Evolutionary conservation across 2,329 filamentous ascomycete genomes (phyloP).

Genomic region (Aspergillus ruber): DNA sequence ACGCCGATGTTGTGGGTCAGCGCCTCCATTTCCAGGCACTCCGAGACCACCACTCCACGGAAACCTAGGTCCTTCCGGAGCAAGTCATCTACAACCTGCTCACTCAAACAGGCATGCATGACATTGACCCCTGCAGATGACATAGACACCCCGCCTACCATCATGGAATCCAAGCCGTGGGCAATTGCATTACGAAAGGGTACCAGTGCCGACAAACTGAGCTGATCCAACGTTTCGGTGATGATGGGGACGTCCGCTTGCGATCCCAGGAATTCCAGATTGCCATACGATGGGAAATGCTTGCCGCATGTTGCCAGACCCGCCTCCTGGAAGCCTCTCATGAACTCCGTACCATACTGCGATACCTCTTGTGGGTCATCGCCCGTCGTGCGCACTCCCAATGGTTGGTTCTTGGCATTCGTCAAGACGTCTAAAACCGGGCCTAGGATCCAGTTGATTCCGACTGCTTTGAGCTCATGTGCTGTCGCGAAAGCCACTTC

Average conservation of each 20-base stretch:
- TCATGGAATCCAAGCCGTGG: slow-evolving; percentile 85
- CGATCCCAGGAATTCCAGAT: slow-evolving; percentile 86
- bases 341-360: slow-evolving; percentile 80
- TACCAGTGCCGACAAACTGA: slow-evolving; percentile 84
- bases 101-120: slow-evolving; percentile 87
- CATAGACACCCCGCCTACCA: slow-evolving; percentile 91
- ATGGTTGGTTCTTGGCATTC: slow-evolving; percentile 81
- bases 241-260: slow-evolving; percentile 91
- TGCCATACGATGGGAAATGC: slow-evolving; percentile 94
- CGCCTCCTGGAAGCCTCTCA: slow-evolving; percentile 88
- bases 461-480: slow-evolving; percentile 83
- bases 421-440: slow-evolving; percentile 91
- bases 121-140: slow-evolving; percentile 87
- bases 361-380: slow-evolving; percentile 95
- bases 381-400: slow-evolving; percentile 82
- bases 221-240: slow-evolving; percentile 84
- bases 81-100: slow-evolving; percentile 87
- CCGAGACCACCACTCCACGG: slow-evolving; percentile 85
- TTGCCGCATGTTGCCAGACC: slow-evolving; percentile 87
- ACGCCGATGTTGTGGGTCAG: slow-evolving; percentile 95
- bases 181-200: slow-evolving; percentile 87
- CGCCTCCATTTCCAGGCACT: slow-evolving; percentile 95
- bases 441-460: slow-evolving; percentile 91
- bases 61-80: slow-evolving; percentile 85
- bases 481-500: slow-evolving; percentile 89